Evolutionary conservation across 495 filamentous ascomycete species (phyloP).

Genomic region (Hypomontagnella submonticulosa): DNA sequence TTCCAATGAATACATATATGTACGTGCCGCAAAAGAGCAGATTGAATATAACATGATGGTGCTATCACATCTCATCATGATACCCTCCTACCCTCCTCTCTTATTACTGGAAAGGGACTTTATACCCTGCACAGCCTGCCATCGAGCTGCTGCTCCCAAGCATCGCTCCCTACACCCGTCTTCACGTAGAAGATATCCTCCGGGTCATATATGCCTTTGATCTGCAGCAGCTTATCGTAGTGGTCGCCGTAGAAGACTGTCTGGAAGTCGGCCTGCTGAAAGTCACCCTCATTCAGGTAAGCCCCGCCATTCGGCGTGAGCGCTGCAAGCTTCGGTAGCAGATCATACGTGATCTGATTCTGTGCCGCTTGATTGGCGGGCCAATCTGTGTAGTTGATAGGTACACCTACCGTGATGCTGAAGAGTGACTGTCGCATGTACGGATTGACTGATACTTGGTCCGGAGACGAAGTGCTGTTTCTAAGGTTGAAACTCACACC

Average conservation of each 20-base stretch:
- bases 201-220: constrained; percentile 63
- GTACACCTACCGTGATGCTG: constrained; percentile 16
- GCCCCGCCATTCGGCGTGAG: constrained; percentile 23
- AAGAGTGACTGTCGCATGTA: constrained; percentile 28
- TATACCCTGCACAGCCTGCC: constrained; percentile 23
- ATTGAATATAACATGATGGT: no score
- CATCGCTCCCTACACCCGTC: constrained; percentile 63
- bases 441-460: constrained; percentile 26
- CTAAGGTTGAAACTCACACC: constrained; percentile 23
- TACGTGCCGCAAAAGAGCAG: no score
- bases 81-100: no score
- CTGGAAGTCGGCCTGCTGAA: constrained; percentile 45
- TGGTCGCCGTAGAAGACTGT: constrained; percentile 54
- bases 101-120: no score
- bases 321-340: constrained; percentile 11
- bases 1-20: no score
- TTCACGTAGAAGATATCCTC: constrained; percentile 58
- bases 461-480: background rate
- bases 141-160: constrained; percentile 23
- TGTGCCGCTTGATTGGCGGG: constrained; percentile 10
- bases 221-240: constrained; percentile 53
- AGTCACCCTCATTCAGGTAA: constrained; percentile 59
- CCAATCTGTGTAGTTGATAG: constrained; percentile 26
- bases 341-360: constrained; percentile 8
- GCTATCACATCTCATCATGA: no score